Evolutionary conservation across 1,284 basidiomycete genomes (phyloP).

Genomic region (Vanrija humicola): DNA sequence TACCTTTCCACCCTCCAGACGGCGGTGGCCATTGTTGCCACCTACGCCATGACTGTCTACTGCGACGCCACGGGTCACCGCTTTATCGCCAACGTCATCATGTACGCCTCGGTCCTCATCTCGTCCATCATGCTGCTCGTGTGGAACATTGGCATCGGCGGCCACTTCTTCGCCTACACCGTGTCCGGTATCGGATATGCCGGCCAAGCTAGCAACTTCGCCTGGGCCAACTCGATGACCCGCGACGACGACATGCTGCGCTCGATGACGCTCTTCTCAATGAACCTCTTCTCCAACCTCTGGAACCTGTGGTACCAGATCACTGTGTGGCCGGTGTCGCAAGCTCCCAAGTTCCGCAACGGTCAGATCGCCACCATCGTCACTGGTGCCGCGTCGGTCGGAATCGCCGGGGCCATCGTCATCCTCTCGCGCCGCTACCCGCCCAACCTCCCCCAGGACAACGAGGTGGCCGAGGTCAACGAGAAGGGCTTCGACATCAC

Average conservation of each 20-base stretch:
- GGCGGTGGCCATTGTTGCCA: slow-evolving; percentile 30
- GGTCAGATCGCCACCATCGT: slow-evolving; percentile 42
- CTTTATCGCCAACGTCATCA: slow-evolving; percentile 43
- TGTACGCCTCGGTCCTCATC: slow-evolving; percentile 29
- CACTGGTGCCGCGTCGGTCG: slow-evolving; percentile 25
- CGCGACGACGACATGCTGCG: slow-evolving; percentile 42
- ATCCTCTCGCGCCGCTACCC: slow-evolving; percentile 27
- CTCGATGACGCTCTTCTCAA: slow-evolving; percentile 35
- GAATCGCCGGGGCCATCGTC: slow-evolving; percentile 28
- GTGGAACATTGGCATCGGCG: slow-evolving; percentile 28
- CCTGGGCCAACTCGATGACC: slow-evolving; percentile 40
- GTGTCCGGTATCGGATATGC: slow-evolving; percentile 35
- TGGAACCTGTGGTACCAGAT: slow-evolving; percentile 40
- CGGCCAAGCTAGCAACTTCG: slow-evolving; percentile 44
- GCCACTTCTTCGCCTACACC: slow-evolving; percentile 40
- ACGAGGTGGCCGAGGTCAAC: not conserved
- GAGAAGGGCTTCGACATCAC: slow-evolving; percentile 1
- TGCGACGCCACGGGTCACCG: slow-evolving; percentile 35
- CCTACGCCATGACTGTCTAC: slow-evolving; percentile 34
- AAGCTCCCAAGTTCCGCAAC: slow-evolving; percentile 34
- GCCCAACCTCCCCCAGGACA: slow-evolving; percentile 9
- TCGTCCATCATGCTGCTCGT: slow-evolving; percentile 35
- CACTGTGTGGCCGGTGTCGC: slow-evolving; percentile 35
- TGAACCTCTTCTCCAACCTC: slow-evolving; percentile 30
- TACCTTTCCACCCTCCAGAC: slow-evolving; percentile 35